Conservation (phyloP, 2,329 filamentous ascomycete genomes). For the Emmonsia crescens region DNA sequence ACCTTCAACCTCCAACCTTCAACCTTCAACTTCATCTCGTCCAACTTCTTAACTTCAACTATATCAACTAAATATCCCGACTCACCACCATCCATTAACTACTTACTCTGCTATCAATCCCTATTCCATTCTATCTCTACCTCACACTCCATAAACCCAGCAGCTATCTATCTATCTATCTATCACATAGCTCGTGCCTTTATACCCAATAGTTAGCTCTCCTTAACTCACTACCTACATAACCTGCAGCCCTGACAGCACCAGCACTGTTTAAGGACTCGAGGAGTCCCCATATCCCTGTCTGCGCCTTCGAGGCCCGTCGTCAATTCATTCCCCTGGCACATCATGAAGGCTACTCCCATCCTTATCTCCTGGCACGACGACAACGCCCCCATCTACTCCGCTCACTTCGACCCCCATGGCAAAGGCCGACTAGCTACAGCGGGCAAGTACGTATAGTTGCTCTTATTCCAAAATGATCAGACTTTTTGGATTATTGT, state of each 20-base stretch:
- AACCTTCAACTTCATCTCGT: neutral
- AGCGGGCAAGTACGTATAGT: slow-evolving; percentile 55
- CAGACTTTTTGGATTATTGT: neutral
- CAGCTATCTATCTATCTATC: neutral
- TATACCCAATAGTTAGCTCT: neutral
- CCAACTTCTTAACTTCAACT: neutral
- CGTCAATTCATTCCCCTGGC: neutral
- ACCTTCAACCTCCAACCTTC: neutral
- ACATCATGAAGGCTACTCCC: slow-evolving; percentile 83
- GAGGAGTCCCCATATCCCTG: neutral
- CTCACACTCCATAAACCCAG: neutral
- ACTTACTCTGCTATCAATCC: neutral
- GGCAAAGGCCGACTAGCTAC: slow-evolving; percentile 88
- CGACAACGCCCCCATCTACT: slow-evolving; percentile 93
- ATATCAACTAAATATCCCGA: neutral
- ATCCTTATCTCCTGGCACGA: slow-evolving; percentile 99
- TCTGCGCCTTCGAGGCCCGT: neutral
- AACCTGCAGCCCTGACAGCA: neutral
- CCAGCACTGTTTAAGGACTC: neutral
- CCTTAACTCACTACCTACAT: neutral
- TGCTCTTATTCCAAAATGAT: neutral
- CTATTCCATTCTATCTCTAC: neutral
- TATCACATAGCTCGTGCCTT: neutral
- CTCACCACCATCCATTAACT: neutral
- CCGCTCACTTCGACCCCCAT: slow-evolving; percentile 87